phyloP scores from a whole-genome alignment of 2,329 filamentous ascomycete genomes.

The Ophidiomyces ophidiicola region DNA sequence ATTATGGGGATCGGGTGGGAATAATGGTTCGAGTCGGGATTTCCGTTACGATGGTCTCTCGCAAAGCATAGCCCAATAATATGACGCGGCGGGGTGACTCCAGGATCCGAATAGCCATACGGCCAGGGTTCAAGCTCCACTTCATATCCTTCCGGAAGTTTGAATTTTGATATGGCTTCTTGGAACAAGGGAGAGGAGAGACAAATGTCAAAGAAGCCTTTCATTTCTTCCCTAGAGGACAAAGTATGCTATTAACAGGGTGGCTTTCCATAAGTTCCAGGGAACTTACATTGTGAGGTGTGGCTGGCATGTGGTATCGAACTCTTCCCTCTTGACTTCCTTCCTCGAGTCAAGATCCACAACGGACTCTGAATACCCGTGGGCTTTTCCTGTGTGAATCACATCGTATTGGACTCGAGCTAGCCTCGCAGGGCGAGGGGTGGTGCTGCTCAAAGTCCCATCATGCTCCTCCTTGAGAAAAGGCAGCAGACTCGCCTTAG shows the following conservation, averaged over 20 bases:
- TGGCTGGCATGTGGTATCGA: constrained; percentile 39
- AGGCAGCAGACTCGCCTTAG: constrained; percentile 37
- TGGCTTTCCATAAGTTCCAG: neutral
- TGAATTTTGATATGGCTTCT: constrained; percentile 39
- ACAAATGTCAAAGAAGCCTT: constrained; percentile 38
- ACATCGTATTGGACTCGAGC: constrained; percentile 45
- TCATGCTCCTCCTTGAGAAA: constrained; percentile 40
- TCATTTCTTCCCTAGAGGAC: constrained; percentile 34
- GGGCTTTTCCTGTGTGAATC: constrained; percentile 26
- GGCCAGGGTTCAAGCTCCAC: constrained; percentile 47
- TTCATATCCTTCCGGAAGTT: constrained; percentile 44
- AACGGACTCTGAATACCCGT: constrained; percentile 44
- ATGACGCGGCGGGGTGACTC: constrained; percentile 38
- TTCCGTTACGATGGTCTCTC: constrained; percentile 34
- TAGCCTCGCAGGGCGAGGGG: constrained; percentile 37
- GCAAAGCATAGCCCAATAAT: constrained; percentile 46
- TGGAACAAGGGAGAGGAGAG: constrained; percentile 43
- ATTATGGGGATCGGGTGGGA: constrained; percentile 49
- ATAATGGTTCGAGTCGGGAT: constrained; percentile 51
- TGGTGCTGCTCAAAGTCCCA: constrained; percentile 24
- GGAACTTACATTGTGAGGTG: constrained; percentile 33
- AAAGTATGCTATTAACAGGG: neutral
- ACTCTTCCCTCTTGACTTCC: constrained; percentile 34
- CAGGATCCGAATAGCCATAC: constrained; percentile 42
- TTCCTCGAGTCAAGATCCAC: constrained; percentile 37